Percentiles rank a stretch among this genome's conserved stretches.
These are phyloP conservation scores for Martensiomyces pterosporus DNA, from an alignment of 192 early-diverging fungal species.

Conservation along the genomic window DNA sequence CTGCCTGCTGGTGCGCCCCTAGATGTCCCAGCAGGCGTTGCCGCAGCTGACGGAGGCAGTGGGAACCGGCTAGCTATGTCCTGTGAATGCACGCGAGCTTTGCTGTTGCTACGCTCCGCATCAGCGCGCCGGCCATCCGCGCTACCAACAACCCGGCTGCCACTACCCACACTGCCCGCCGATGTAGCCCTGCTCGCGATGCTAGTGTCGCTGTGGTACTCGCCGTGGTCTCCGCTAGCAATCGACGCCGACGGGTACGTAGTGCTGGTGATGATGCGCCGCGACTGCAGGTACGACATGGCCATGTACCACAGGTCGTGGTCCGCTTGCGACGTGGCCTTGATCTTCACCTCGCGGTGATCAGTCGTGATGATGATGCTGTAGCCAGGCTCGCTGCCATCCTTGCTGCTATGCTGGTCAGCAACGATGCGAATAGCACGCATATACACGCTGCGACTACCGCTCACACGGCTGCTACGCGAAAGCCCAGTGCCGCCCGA, in stretches of 20 bases:
- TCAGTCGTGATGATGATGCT: constrained; percentile 66
- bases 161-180: too few species aligned
- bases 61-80: too few species aligned
- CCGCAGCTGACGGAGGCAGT: too few species aligned
- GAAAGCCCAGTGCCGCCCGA: constrained; percentile 26
- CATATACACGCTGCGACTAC: constrained; percentile 59
- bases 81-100: too few species aligned
- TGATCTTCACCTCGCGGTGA: constrained; percentile 69
- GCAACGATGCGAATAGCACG: constrained; percentile 54
- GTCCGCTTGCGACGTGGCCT: constrained; percentile 58
- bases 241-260: constrained; percentile 29
- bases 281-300: constrained; percentile 47
- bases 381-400: constrained; percentile 48
- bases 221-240: constrained; percentile 5
- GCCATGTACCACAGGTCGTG: constrained; percentile 73
- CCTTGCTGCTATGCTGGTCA: constrained; percentile 32
- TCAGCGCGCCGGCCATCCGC: too few species aligned
- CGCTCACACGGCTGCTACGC: constrained; percentile 25
- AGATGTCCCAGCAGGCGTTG: too few species aligned
- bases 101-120: too few species aligned
- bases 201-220: constrained; percentile 30
- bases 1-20: too few species aligned
- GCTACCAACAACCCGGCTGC: too few species aligned
- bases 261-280: constrained; percentile 48
- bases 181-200: constrained; percentile 32